Conservation (phyloP, 208 protist genomes). For the Entamoeba nuttalli region DNA sequence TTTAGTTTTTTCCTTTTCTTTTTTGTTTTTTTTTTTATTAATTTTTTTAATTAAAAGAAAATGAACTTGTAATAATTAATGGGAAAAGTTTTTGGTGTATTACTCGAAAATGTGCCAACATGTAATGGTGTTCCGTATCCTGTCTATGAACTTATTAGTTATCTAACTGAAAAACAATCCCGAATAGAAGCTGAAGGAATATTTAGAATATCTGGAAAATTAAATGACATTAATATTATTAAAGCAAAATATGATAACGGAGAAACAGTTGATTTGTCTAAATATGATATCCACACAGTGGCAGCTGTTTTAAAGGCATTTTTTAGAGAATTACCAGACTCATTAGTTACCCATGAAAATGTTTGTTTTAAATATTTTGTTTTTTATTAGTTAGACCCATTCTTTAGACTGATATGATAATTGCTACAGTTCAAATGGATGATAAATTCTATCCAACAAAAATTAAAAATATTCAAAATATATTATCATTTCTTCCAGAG, state of each 20-base stretch:
- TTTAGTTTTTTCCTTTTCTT: too few relatives aligned
- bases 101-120: neutral
- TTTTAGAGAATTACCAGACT: neutral
- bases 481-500: neutral
- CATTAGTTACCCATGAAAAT: neutral
- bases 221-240: neutral
- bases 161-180: neutral
- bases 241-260: neutral
- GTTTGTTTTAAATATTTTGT: neutral
- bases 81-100: neutral
- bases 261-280: neutral
- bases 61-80: neutral
- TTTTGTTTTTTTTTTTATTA: too few relatives aligned
- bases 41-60: too few relatives aligned
- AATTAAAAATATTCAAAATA: slow-evolving; percentile 1
- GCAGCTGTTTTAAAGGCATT: neutral
- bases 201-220: neutral
- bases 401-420: neutral
- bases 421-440: neutral
- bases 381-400: neutral
- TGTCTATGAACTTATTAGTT: neutral
- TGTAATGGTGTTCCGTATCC: neutral
- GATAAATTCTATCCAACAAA: neutral
- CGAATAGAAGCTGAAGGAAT: neutral
- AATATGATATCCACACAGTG: neutral